phyloP scores from a whole-genome alignment of 768 basidiomycete genomes.

The Lentinula boryana region DNA sequence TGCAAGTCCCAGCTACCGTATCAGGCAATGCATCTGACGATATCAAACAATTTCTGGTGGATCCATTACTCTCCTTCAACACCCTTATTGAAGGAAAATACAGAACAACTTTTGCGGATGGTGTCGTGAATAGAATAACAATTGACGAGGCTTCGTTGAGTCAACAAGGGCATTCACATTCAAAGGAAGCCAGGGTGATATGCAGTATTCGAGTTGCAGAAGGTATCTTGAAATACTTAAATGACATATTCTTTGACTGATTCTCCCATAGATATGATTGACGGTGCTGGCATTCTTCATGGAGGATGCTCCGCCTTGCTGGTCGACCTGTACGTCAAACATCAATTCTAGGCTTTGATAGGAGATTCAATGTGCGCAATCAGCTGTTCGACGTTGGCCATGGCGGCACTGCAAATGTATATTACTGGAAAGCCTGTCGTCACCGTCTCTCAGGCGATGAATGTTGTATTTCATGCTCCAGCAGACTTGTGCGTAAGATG shows the following conservation, averaged over 20 bases:
- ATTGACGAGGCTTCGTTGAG: constrained; percentile 20
- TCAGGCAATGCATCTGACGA: constrained; percentile 14
- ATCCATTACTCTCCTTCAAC: background rate
- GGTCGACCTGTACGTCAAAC: constrained; percentile 21
- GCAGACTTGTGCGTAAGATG: constrained; percentile 18
- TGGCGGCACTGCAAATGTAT: background rate
- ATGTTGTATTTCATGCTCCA: constrained; percentile 25
- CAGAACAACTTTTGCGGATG: background rate
- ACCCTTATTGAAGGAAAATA: background rate
- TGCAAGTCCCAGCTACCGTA: constrained; percentile 3
- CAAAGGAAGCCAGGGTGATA: constrained; percentile 23
- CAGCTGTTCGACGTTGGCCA: background rate
- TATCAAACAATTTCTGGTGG: constrained; percentile 8
- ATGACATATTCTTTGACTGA: background rate
- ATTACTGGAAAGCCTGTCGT: background rate
- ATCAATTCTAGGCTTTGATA: background rate
- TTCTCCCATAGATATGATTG: constrained; percentile 26
- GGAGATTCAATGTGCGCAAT: no score
- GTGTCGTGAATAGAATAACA: constrained; percentile 3
- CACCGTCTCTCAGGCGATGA: constrained; percentile 26
- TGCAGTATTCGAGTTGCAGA: constrained; percentile 22
- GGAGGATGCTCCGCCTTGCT: constrained; percentile 23
- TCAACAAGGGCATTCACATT: constrained; percentile 12
- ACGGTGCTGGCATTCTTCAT: constrained; percentile 16
- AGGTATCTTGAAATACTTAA: constrained; percentile 14